These are phyloP conservation scores for Yarrowia sp. DNA, from an alignment of 805 yeast genomes.

Conservation along the genomic window DNA sequence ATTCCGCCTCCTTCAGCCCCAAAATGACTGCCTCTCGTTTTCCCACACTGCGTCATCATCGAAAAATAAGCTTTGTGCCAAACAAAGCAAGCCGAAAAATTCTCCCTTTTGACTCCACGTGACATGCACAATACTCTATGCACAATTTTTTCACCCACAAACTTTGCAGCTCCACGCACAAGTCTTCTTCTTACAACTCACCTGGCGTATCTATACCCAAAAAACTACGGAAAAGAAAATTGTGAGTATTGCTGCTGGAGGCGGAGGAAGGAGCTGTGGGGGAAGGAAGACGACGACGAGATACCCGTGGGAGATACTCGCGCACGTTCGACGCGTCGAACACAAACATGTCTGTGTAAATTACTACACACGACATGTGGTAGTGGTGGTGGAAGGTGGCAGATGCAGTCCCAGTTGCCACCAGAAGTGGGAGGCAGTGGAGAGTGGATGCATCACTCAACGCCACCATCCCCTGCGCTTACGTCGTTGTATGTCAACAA, in stretches of 20 bases:
- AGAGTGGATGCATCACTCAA: too few species aligned
- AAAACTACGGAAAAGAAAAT: conserved; percentile 23
- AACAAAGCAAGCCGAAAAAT: conserved; percentile 25
- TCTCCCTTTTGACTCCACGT: conserved; percentile 32
- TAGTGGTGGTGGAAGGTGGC: too few species aligned
- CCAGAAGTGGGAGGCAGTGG: too few species aligned
- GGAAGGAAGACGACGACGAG: too few species aligned
- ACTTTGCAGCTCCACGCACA: conserved; percentile 33
- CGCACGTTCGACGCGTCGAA: too few species aligned
- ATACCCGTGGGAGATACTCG: too few species aligned
- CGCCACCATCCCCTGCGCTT: background rate
- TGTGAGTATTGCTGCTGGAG: conserved; percentile 9
- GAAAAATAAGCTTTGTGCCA: background rate
- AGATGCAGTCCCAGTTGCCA: too few species aligned
- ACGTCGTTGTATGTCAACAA: background rate
- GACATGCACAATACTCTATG: conserved; percentile 31
- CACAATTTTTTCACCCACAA: conserved; percentile 39
- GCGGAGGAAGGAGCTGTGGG: too few species aligned
- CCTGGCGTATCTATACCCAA: conserved; percentile 39
- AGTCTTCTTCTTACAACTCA: conserved; percentile 39
- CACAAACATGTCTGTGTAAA: too few species aligned
- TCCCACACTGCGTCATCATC: conserved; percentile 2
- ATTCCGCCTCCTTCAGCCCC: background rate
- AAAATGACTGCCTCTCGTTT: background rate
- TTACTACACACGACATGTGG: too few species aligned